A percentile compares a stretch with the other conserved stretches of the same genome.
These are phyloP conservation scores for Serpula lacrymans DNA, from an alignment of 768 basidiomycete genomes.

Conservation along the genomic window DNA sequence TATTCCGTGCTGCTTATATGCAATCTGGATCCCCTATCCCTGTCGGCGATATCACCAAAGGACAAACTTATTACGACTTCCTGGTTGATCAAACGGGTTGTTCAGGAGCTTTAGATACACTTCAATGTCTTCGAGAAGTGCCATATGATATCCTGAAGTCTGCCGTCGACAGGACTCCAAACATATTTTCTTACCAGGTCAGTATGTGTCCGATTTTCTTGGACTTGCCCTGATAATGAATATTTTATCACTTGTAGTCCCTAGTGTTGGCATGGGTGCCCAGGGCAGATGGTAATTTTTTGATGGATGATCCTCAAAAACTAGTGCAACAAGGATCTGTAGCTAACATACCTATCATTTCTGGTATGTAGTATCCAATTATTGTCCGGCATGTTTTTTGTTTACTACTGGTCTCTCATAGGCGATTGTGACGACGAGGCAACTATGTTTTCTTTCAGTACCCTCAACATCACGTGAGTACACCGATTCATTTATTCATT, in stretches of 20 bases:
- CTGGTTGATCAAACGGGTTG: slow-evolving; percentile 43
- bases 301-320: slow-evolving; percentile 40
- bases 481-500: not conserved
- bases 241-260: slow-evolving; percentile 28
- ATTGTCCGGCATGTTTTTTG: slow-evolving; percentile 6
- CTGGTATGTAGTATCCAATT: slow-evolving; percentile 22
- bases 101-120: slow-evolving; percentile 33
- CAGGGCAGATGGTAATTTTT: slow-evolving; percentile 45
- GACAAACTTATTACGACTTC: slow-evolving; percentile 42
- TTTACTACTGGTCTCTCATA: slow-evolving; percentile 7
- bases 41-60: slow-evolving; percentile 38
- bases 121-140: slow-evolving; percentile 38
- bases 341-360: slow-evolving; percentile 48
- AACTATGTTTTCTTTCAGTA: slow-evolving; percentile 33
- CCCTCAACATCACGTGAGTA: slow-evolving; percentile 30
- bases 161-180: slow-evolving; percentile 38
- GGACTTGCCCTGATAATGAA: not conserved
- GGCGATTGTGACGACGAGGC: slow-evolving; percentile 62
- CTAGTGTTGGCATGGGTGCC: slow-evolving; percentile 47
- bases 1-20: slow-evolving; percentile 52
- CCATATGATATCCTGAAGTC: slow-evolving; percentile 34
- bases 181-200: slow-evolving; percentile 39
- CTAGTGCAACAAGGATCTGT: slow-evolving; percentile 42
- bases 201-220: not conserved
- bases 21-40: slow-evolving; percentile 46